Evolutionary conservation across 2,329 filamentous ascomycete species (phyloP).

Genomic region (Chalaropsis thielavioides): DNA sequence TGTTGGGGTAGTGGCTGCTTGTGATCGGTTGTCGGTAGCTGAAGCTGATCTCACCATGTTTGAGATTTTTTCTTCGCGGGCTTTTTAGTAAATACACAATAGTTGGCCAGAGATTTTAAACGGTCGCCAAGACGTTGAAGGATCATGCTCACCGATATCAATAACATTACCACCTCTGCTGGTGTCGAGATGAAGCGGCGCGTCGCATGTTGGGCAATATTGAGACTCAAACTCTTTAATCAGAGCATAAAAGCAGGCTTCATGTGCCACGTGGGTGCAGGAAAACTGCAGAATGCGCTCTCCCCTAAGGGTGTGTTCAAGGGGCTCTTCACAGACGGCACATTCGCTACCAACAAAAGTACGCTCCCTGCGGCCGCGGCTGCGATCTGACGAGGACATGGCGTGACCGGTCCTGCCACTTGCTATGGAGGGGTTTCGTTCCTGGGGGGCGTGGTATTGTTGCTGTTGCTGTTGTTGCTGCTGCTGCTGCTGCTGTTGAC

Average conservation of each 20-base stretch:
- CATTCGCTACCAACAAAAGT: conserved; percentile 94
- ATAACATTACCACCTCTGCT: conserved; percentile 85
- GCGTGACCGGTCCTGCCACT: conserved; percentile 23
- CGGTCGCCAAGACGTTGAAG: not conserved
- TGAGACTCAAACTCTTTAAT: conserved; percentile 90
- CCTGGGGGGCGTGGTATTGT: conserved; percentile 11
- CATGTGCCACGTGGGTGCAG: conserved; percentile 92
- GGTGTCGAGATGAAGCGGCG: conserved; percentile 79
- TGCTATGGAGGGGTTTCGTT: conserved; percentile 19
- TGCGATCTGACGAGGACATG: conserved; percentile 46
- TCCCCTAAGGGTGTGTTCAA: conserved; percentile 87
- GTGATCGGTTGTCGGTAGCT: conserved; percentile 45
- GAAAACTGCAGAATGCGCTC: conserved; percentile 93
- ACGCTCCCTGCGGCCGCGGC: conserved; percentile 68
- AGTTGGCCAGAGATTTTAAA: not conserved
- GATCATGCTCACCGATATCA: conserved; percentile 56
- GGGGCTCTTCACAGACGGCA: conserved; percentile 87
- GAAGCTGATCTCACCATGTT: conserved; percentile 78
- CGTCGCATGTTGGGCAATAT: conserved; percentile 86
- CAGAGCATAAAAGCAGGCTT: conserved; percentile 97
- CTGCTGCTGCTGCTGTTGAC: conserved; percentile 12
- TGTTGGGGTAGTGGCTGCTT: conserved; percentile 41
- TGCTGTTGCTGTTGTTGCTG: not conserved
- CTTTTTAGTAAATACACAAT: conserved; percentile 20
- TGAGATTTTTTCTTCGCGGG: conserved; percentile 69